Base-by-base conservation (phyloP, 108 stramenopile genomes). In the Conticribra weissflogii region DNA sequence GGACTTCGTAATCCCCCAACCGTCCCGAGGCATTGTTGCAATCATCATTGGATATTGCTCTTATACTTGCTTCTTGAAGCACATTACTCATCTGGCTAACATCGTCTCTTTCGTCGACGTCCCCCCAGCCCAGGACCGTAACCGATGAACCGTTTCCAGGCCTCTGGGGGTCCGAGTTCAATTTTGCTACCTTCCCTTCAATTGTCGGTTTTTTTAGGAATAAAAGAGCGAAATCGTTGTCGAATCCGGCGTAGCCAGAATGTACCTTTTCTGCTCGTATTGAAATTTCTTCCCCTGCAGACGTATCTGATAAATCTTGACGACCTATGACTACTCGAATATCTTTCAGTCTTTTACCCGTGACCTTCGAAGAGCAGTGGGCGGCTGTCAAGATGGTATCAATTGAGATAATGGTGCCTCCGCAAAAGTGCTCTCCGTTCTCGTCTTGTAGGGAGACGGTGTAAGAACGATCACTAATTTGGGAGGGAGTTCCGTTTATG, bases 351-450 rank as follows among this genome's bases (percentile, higher is more conserved):
- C 2, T 23, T 19, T 68, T 46, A 25, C 34, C 33, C 8, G 30
- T 34, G 28, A 30, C 17, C 17, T 28, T 31, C 21, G 51, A 49
- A 19, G 51, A 48, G 21, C 71, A 72, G 47, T 72, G 71, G 3
- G 71, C 71, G 14, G 71, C 71, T 29, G 71, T 72, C 19, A 72
- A 59, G 0, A 72, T 52, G 1, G 41, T 34, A 55, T 72, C 71
- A 17, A 48, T 28, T 16, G 53, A 36, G 17, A 72, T 54, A 19
- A 72, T 59, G 21, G 44, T 34, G 0, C 71, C 71, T 18, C 71
- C 71, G 50, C 71, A 72, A 41, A 72, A 54, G 27, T 63, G 71
- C 3, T 29, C 59, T 3, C 28, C 23, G 2, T 68, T 68, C 36
- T 18, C 31, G 55, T 54, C 24, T 56, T 68, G 68, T 0, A 69